Evolutionary conservation across 2,329 filamentous ascomycete genomes (phyloP).

Genomic region (Plectosphaerella sp.): DNA sequence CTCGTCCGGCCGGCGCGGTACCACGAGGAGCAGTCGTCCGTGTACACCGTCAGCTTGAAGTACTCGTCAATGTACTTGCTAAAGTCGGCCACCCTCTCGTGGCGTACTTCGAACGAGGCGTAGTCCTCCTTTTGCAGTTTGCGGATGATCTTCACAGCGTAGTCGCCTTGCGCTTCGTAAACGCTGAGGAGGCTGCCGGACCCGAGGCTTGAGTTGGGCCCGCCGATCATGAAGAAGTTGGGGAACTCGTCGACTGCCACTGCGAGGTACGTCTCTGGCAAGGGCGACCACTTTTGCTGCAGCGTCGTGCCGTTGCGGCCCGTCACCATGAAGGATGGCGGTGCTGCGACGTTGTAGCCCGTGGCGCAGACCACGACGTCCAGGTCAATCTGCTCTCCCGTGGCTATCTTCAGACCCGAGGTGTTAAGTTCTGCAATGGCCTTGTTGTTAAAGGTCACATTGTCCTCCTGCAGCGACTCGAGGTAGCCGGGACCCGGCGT

Average conservation of each 20-base stretch:
- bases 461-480: slow-evolving; percentile 34
- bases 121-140: slow-evolving; percentile 31
- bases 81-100: slow-evolving; percentile 27
- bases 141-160: slow-evolving; percentile 30
- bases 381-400: slow-evolving; percentile 22
- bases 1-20: slow-evolving; percentile 27
- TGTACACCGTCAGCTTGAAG: slow-evolving; percentile 27
- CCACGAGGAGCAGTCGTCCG: slow-evolving; percentile 26
- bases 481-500: slow-evolving; percentile 38
- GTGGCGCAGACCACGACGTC: slow-evolving; percentile 33
- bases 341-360: slow-evolving; percentile 32
- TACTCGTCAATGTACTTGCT: slow-evolving; percentile 25
- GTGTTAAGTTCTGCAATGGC: slow-evolving; percentile 28
- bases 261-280: slow-evolving; percentile 37
- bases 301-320: slow-evolving; percentile 29
- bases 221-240: slow-evolving; percentile 33
- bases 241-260: slow-evolving; percentile 40
- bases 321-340: slow-evolving; percentile 36
- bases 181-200: slow-evolving; percentile 37
- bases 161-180: slow-evolving; percentile 36
- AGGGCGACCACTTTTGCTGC: slow-evolving; percentile 35
- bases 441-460: slow-evolving; percentile 37
- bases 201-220: slow-evolving; percentile 36
- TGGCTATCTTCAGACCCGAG: slow-evolving; percentile 21
- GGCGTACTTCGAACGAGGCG: slow-evolving; percentile 26